Evolutionary conservation across 2,329 filamentous ascomycete genomes (phyloP).

Genomic region (Pseudomassariella vexata): DNA sequence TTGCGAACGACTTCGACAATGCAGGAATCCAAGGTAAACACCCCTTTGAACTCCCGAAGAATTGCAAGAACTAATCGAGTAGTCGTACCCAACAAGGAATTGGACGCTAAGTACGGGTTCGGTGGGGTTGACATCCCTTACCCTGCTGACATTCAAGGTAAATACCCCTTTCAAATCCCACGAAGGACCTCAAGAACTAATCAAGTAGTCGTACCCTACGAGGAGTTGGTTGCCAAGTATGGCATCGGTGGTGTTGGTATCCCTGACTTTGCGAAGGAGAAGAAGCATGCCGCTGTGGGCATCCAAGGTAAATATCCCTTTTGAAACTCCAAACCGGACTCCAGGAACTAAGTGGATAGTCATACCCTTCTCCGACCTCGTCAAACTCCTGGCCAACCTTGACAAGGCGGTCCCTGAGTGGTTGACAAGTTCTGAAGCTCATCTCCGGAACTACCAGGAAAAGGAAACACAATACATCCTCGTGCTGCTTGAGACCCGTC

Average conservation of each 20-base stretch:
- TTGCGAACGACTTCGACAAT: no score
- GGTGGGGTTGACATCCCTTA: no score
- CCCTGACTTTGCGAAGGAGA: not conserved
- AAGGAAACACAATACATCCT: constrained; percentile 4
- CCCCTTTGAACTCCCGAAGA: no score
- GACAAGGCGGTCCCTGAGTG: constrained; percentile 3
- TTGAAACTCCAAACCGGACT: not conserved
- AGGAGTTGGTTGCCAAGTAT: not conserved
- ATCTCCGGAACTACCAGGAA: constrained; percentile 1
- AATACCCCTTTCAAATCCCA: no score
- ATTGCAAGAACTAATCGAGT: not conserved
- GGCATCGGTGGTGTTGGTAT: not conserved
- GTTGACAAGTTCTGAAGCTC: not conserved
- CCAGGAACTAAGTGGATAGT: not conserved
- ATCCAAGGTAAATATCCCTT: not conserved
- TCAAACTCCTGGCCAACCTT: constrained; percentile 1
- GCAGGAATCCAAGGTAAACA: no score
- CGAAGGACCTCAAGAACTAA: not conserved
- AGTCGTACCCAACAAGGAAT: no score
- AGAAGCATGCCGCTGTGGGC: not conserved
- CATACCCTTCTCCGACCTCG: constrained; percentile 2
- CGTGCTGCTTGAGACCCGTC: constrained; percentile 6
- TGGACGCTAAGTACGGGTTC: no score
- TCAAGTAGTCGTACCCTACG: no score
- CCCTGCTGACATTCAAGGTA: no score